phyloP scores from a whole-genome alignment of 129 eudicot species.

The Lactuca sativa region DNA sequence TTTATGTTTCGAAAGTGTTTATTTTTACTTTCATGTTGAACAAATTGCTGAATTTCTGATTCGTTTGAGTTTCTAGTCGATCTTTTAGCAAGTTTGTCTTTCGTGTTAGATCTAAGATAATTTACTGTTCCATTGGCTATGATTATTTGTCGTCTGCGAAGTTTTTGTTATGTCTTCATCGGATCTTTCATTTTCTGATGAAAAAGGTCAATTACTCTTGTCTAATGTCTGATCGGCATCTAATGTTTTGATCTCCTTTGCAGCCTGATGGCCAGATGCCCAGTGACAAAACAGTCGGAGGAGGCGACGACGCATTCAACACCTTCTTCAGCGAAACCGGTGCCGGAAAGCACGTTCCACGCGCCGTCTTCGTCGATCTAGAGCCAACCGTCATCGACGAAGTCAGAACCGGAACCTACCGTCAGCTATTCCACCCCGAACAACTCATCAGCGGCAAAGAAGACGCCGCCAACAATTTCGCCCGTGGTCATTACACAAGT shows the following conservation, averaged over 20 bases:
- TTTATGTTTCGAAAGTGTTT: not conserved
- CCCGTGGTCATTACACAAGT: constrained; percentile 80
- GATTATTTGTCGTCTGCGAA: not conserved
- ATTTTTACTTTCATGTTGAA: not conserved
- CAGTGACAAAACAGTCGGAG: constrained; percentile 63
- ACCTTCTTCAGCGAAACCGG: constrained; percentile 80
- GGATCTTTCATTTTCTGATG: not conserved
- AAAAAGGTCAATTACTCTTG: not conserved
- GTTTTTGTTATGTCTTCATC: not conserved
- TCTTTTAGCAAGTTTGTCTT: not conserved
- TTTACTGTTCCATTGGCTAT: too few relatives aligned
- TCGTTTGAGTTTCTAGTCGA: not conserved
- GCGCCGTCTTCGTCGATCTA: constrained; percentile 73
- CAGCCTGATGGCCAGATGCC: constrained; percentile 90
- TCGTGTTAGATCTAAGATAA: not conserved
- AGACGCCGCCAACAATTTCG: constrained; percentile 79
- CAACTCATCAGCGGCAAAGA: constrained; percentile 71
- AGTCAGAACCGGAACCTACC: constrained; percentile 69
- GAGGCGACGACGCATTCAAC: constrained; percentile 81
- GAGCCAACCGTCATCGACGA: constrained; percentile 79
- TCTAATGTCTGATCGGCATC: not conserved
- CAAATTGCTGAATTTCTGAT: not conserved
- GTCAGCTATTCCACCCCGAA: constrained; percentile 76
- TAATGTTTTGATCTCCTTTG: constrained; percentile 8
- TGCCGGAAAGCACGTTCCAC: constrained; percentile 68